A percentile compares a stretch with the other conserved stretches of the same genome.
phyloP scores from a whole-genome alignment of 2,329 filamentous ascomycete species.

The Fusarium metavorans region DNA sequence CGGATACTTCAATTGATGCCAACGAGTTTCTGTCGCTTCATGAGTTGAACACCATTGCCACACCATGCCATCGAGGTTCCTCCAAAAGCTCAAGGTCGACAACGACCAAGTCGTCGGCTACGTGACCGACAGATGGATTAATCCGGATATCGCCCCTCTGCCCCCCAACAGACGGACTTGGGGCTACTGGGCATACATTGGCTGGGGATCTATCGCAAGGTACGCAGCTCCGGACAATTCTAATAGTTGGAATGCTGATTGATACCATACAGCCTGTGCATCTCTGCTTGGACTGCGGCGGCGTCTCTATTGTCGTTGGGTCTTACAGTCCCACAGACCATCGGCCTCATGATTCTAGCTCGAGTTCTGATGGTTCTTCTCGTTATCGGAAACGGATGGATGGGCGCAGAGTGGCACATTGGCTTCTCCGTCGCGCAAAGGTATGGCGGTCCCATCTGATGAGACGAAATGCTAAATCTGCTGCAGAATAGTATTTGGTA shows the following conservation, averaged over 20 bases:
- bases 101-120: background rate
- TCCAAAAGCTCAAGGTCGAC: background rate
- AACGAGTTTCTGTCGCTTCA: background rate
- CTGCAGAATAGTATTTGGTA: background rate
- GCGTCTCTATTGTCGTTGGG: background rate
- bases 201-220: background rate
- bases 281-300: background rate
- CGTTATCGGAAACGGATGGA: background rate
- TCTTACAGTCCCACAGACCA: background rate
- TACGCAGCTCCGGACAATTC: background rate
- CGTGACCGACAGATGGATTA: background rate
- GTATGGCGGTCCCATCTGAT: background rate
- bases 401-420: background rate
- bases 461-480: background rate
- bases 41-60: background rate
- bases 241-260: background rate
- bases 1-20: background rate
- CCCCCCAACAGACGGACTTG: background rate
- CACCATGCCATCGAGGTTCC: background rate
- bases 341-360: background rate
- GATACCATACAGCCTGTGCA: background rate
- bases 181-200: background rate
- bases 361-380: background rate
- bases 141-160: background rate
- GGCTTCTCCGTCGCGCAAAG: background rate